phyloP scores from a whole-genome alignment of 257 asterid species.

The Anisodus tanguticus region DNA sequence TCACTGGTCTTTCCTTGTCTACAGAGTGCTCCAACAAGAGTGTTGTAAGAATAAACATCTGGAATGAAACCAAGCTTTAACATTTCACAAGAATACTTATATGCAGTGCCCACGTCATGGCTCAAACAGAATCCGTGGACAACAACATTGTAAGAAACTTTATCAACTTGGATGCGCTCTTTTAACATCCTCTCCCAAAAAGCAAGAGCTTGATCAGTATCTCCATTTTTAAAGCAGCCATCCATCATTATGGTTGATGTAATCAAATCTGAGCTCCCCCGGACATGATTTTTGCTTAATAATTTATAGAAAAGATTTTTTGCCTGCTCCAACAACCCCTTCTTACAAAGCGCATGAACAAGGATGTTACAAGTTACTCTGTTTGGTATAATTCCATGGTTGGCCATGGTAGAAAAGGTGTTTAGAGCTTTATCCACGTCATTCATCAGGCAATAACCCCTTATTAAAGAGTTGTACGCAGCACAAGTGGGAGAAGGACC shows the following conservation, averaged over 20 bases:
- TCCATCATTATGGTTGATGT: constrained; percentile 82
- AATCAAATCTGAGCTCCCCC: constrained; percentile 49
- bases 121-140: constrained; percentile 65
- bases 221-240: constrained; percentile 70
- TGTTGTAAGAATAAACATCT: constrained; percentile 70
- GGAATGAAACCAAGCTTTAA: constrained; percentile 70
- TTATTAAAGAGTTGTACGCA: constrained; percentile 80
- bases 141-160: constrained; percentile 76
- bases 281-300: constrained; percentile 46
- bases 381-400: constrained; percentile 61
- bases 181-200: constrained; percentile 54
- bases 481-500: constrained; percentile 81
- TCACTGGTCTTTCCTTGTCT: constrained; percentile 61
- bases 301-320: constrained; percentile 60
- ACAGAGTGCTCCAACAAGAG: constrained; percentile 69
- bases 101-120: constrained; percentile 50
- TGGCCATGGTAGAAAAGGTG: constrained; percentile 64
- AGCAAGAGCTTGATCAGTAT: constrained; percentile 55
- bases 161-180: constrained; percentile 54
- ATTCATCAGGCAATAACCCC: constrained; percentile 65
- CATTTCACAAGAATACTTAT: constrained; percentile 59
- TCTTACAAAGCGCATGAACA: constrained; percentile 73
- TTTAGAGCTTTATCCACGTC: constrained; percentile 66
- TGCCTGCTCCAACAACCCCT: constrained; percentile 62
- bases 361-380: constrained; percentile 79